Percentiles rank a stretch among this genome's conserved stretches.
phyloP scores from a whole-genome alignment of 1,139 yeast species.

The Pichia kudriavzevii region DNA sequence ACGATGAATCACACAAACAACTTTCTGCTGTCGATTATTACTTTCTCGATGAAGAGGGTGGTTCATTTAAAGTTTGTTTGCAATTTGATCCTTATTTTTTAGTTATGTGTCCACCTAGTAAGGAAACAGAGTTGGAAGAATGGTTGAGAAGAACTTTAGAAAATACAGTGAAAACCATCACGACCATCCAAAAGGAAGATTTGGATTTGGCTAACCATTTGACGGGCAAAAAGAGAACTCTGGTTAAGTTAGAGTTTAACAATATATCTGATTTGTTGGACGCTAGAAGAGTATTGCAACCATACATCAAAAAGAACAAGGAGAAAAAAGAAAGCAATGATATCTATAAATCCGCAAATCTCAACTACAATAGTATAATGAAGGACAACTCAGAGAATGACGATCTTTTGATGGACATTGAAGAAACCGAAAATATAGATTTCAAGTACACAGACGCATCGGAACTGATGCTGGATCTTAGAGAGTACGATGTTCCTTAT shows the following conservation, averaged over 20 bases:
- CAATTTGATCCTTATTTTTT: conserved; percentile 85
- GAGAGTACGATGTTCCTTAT: conserved; percentile 95
- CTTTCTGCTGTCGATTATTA: conserved; percentile 89
- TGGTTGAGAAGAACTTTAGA: conserved; percentile 65
- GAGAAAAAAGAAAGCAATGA: conserved; percentile 60
- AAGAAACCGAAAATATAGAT: conserved; percentile 19
- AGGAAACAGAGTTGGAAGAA: conserved; percentile 83
- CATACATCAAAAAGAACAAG: conserved; percentile 65
- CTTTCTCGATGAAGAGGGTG: conserved; percentile 96
- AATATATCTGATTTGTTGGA: conserved; percentile 67
- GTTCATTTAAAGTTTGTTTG: conserved; percentile 80
- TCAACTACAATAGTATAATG: conserved; percentile 29
- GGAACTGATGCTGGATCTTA: conserved; percentile 64
- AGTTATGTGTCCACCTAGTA: conserved; percentile 56
- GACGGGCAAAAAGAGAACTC: conserved; percentile 60
- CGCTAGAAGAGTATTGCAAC: conserved; percentile 63
- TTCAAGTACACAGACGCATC: conserved; percentile 43
- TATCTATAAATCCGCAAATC: conserved; percentile 52
- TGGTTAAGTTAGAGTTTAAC: conserved; percentile 65
- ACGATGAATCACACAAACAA: conserved; percentile 51
- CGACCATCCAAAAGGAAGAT: conserved; percentile 66
- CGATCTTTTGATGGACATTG: conserved; percentile 22
- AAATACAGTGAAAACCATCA: conserved; percentile 46
- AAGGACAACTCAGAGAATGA: conserved; percentile 21
- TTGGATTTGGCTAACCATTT: conserved; percentile 77